phyloP scores from a whole-genome alignment of 1,139 yeast genomes.

The Suhomyces atakaporum region DNA sequence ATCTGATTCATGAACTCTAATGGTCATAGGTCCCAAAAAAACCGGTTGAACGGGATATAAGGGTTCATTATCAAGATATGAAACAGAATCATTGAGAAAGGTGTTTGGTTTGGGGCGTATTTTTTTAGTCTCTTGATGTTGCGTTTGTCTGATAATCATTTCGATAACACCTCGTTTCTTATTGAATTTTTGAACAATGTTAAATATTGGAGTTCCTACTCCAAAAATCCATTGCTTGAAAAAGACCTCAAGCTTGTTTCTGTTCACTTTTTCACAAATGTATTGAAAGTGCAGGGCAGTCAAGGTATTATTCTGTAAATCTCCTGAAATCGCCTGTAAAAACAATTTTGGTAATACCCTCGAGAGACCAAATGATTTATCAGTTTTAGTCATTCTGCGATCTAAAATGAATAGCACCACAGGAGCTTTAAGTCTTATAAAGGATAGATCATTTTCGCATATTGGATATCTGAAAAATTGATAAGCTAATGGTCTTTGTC shows the following conservation, averaged over 20 bases:
- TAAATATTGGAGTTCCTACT: slow-evolving; percentile 84
- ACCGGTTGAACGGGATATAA: slow-evolving; percentile 45
- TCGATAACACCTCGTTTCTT: slow-evolving; percentile 93
- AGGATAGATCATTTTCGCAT: slow-evolving; percentile 60
- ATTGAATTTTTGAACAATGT: slow-evolving; percentile 88
- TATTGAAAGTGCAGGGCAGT: slow-evolving; percentile 86
- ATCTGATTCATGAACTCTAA: slow-evolving; percentile 95
- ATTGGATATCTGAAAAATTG: slow-evolving; percentile 72
- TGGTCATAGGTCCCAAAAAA: slow-evolving; percentile 93
- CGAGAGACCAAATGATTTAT: slow-evolving; percentile 86
- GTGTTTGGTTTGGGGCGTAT: slow-evolving; percentile 36
- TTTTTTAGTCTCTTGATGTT: slow-evolving; percentile 55
- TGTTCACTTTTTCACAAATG: slow-evolving; percentile 91
- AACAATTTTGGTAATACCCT: slow-evolving; percentile 91
- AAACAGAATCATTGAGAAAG: slow-evolving; percentile 50
- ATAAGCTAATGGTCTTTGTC: slow-evolving; percentile 76
- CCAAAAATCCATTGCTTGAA: slow-evolving; percentile 94
- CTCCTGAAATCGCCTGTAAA: slow-evolving; percentile 95
- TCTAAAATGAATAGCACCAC: slow-evolving; percentile 82
- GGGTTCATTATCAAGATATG: slow-evolving; percentile 44
- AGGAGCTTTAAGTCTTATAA: slow-evolving; percentile 79
- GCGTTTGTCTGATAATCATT: slow-evolving; percentile 91
- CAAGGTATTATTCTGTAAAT: slow-evolving; percentile 73
- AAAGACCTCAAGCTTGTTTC: slow-evolving; percentile 77
- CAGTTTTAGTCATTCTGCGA: slow-evolving; percentile 93